Evolutionary conservation across 345 rosid genomes (phyloP), one percentile per base, ranked within the genome.

Genomic region (Raphanus raphanistrum): DNA sequence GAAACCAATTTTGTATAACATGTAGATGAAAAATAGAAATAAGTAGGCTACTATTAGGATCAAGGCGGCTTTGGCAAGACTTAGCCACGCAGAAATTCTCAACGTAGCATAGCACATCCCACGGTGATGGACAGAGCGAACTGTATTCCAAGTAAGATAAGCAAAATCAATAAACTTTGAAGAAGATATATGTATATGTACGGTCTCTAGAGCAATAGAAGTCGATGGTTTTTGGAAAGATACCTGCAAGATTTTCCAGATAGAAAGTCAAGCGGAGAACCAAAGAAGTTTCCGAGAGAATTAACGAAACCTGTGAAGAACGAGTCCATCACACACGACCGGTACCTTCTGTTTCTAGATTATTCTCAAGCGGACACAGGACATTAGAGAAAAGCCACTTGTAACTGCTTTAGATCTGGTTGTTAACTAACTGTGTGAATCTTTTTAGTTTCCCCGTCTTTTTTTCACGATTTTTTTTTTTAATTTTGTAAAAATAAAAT

Each of bases 161-260:
- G 26, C 36, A 26, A 26, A 71, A 65, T 7, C 29, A 12, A 41
- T 17, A 2, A 69, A 58, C 52, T 7, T 62, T 13, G 55, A 78
- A 63, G 36, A 45, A 5, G 48, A 41, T 9, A 2, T 4, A 29
- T 25, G 1, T 7, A 13, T 25, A 5, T 57, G 7, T 21, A 21
- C n/a, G n/a, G n/a, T n/a, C n/a, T 45, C 36, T 8, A 0, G 25
- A 27, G 21, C 32, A 11, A 29, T n/a, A n/a, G 25, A 59, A 38
- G 13, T n/a, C 8, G 77, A 59, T 43, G 59, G 31, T 50, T 70
- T 69, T 63, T 43, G 27, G 45, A 16, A 9, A 32, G 0, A 21
- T 76, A 87, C 93, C 88, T 84, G 83, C 91, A 89, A 38, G 91
- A 85, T 68, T 89, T 87, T 21, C 88, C 90, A 4, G 88, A 55